Conservation (phyloP, 441 rosid species). For the Flueggea neowawraea region DNA sequence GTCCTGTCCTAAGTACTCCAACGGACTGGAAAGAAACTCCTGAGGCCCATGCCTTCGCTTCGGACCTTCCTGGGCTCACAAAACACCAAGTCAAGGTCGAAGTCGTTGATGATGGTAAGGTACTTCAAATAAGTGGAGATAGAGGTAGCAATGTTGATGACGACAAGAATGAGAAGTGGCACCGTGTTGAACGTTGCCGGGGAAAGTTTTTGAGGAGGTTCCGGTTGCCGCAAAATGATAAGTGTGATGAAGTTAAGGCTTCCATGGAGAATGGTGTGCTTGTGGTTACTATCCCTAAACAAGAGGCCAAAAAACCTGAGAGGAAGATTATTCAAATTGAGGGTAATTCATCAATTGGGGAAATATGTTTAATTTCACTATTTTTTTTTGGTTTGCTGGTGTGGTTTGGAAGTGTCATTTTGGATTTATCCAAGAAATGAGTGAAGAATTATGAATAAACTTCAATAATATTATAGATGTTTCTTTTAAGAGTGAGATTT, state of each 20-base stretch:
- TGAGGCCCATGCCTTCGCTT: slow-evolving; percentile 35
- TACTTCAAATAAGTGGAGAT: slow-evolving; percentile 42
- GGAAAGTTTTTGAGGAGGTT: slow-evolving; percentile 45
- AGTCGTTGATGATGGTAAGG: slow-evolving; percentile 29
- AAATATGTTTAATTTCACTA: too few relatives aligned
- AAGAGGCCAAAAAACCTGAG: slow-evolving; percentile 34
- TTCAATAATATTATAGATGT: too few relatives aligned
- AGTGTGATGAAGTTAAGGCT: slow-evolving; percentile 39
- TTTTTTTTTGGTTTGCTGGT: too few relatives aligned
- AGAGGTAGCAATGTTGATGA: slow-evolving; percentile 17
- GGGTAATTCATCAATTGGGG: not conserved
- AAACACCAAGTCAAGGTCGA: slow-evolving; percentile 51
- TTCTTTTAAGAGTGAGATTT: too few relatives aligned
- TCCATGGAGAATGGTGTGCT: slow-evolving; percentile 55
- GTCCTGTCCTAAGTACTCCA: slow-evolving; percentile 53
- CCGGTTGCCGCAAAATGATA: slow-evolving; percentile 40
- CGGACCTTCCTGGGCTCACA: slow-evolving; percentile 51
- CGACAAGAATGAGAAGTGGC: slow-evolving; percentile 37
- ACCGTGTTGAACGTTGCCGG: slow-evolving; percentile 39
- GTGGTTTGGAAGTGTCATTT: too few relatives aligned
- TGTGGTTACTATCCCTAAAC: slow-evolving; percentile 40
- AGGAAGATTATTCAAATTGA: slow-evolving; percentile 36
- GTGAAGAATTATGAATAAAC: too few relatives aligned
- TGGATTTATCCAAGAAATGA: too few relatives aligned
- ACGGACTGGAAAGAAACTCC: slow-evolving; percentile 62